These are phyloP conservation scores for Thielaviopsis cerberus DNA, from an alignment of 2,329 filamentous ascomycete species.

Conservation along the genomic window DNA sequence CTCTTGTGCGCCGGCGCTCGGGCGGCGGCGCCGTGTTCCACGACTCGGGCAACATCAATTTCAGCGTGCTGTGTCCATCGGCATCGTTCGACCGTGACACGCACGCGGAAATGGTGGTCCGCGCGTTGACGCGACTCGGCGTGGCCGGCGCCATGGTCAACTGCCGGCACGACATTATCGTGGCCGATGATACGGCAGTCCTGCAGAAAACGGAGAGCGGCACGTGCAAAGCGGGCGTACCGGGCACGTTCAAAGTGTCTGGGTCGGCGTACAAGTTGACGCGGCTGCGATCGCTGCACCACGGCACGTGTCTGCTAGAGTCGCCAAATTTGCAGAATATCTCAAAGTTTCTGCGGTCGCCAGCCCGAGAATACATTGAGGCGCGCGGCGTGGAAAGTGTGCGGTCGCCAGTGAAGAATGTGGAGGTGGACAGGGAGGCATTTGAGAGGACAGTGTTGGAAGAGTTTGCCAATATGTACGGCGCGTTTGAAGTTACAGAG, in stretches of 20 bases:
- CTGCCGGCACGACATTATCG: conserved; percentile 79
- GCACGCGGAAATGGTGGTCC: conserved; percentile 82
- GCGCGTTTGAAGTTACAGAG: conserved; percentile 24
- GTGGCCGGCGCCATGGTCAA: conserved; percentile 54
- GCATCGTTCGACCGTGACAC: conserved; percentile 61
- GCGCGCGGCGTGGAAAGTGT: conserved; percentile 84
- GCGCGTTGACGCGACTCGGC: conserved; percentile 49
- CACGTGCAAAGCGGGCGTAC: conserved; percentile 6
- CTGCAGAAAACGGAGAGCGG: conserved; percentile 1
- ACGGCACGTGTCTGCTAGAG: conserved; percentile 72
- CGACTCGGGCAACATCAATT: conserved; percentile 84
- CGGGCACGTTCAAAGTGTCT: conserved; percentile 54
- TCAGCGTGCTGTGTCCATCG: conserved; percentile 72
- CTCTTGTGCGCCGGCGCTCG: conserved; percentile 64
- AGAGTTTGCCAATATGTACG: conserved; percentile 53
- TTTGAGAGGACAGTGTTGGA: conserved; percentile 39
- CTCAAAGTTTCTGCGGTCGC: conserved; percentile 54
- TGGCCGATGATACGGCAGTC: conserved; percentile 26
- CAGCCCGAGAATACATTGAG: conserved; percentile 55
- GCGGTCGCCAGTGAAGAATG: conserved; percentile 65
- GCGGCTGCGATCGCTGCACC: conserved; percentile 62
- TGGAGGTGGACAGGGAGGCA: conserved; percentile 32
- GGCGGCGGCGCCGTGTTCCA: conserved; percentile 92
- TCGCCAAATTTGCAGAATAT: conserved; percentile 58
- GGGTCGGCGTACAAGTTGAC: conserved; percentile 93